Percentiles rank a stretch among this genome's conserved stretches.
Evolutionary conservation across 148 eudicot species (phyloP).

Genomic region (Vaccinium vitisidaea): DNA sequence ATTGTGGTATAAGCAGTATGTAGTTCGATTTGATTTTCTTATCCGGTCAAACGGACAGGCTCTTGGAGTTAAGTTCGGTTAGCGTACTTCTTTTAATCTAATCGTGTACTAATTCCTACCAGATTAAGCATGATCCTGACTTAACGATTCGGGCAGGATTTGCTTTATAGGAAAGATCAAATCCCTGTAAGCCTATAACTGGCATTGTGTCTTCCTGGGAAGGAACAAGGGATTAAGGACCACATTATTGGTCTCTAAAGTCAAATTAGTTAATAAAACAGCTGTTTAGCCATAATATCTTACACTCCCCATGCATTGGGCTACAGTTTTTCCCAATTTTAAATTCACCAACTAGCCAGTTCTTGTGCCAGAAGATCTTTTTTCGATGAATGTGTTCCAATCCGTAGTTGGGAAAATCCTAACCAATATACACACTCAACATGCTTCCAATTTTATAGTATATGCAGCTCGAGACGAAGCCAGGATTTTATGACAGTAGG

Average conservation of each 20-base stretch:
- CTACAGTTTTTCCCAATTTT: not conserved
- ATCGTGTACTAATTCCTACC: conserved; percentile 16
- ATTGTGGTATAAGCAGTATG: too few relatives aligned
- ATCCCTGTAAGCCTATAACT: conserved; percentile 16
- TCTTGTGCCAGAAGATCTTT: conserved; percentile 5
- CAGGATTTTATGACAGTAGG: too few relatives aligned
- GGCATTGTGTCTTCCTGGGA: conserved; percentile 38
- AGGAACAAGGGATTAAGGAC: conserved; percentile 51
- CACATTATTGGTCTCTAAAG: conserved; percentile 39
- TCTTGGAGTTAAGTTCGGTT: conserved; percentile 19
- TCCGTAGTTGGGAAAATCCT: not conserved
- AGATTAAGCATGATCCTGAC: conserved; percentile 45
- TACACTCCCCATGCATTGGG: conserved; percentile 1
- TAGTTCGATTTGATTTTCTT: not conserved
- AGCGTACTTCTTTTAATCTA: conserved; percentile 20
- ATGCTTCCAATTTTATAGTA: not conserved
- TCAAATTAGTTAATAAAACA: not conserved
- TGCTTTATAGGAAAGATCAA: conserved; percentile 8
- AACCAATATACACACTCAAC: not conserved
- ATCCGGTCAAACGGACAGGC: not conserved
- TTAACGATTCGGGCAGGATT: conserved; percentile 28
- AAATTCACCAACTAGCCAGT: not conserved
- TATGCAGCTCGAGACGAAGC: too few relatives aligned
- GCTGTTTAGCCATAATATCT: not conserved
- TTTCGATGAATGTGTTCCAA: not conserved